These are phyloP conservation scores for Drosera spatulata DNA, from an alignment of 179 eudicot genomes.

Conservation along the genomic window DNA sequence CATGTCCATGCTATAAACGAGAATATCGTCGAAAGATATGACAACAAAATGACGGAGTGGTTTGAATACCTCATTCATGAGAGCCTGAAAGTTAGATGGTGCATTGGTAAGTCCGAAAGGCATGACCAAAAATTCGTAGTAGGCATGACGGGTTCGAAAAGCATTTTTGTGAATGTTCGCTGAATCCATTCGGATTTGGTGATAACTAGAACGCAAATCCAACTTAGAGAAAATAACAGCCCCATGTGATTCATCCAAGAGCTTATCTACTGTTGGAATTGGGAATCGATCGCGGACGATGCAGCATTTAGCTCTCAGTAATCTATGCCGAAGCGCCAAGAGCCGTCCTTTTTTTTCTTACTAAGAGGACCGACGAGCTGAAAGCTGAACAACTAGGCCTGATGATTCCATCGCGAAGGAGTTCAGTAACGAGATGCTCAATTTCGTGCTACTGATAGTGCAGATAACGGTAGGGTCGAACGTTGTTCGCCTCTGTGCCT, in stretches of 20 bases:
- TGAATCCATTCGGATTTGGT: background rate
- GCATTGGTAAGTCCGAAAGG: background rate
- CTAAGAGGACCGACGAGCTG: background rate
- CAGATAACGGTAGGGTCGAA: too few species aligned
- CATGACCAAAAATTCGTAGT: background rate
- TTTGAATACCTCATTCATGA: too few species aligned
- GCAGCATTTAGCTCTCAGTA: background rate
- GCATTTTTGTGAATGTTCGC: background rate
- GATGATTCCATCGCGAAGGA: background rate
- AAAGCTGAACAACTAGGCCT: background rate
- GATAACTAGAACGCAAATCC: too few species aligned
- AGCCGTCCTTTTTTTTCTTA: constrained; percentile 2
- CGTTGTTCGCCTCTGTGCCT: too few species aligned
- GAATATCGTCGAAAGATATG: background rate
- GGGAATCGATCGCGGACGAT: background rate
- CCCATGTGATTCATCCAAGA: too few species aligned
- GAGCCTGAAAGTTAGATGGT: background rate
- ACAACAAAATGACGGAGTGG: too few species aligned
- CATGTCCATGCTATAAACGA: background rate
- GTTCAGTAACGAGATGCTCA: background rate
- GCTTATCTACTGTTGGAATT: too few species aligned
- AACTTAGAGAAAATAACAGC: too few species aligned
- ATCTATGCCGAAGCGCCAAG: background rate
- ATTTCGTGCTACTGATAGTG: background rate
- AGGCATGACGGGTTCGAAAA: background rate